Conservation (phyloP, 257 asterid genomes). For the Solanum appendiculatum region DNA sequence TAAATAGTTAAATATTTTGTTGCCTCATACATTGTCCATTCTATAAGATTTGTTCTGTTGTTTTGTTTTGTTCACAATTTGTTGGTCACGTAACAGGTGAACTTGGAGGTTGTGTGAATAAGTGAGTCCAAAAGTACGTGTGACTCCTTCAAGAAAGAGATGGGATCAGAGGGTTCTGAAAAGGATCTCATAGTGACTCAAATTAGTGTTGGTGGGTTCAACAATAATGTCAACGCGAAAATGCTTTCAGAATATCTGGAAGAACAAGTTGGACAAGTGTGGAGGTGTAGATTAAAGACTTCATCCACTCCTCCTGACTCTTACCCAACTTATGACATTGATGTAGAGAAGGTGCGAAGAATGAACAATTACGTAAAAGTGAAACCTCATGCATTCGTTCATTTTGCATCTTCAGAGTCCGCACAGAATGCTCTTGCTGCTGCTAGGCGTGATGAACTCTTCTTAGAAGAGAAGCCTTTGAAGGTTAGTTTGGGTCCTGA, state of each 20-base stretch:
- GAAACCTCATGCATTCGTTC: conserved; percentile 81
- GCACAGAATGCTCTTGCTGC: conserved; percentile 45
- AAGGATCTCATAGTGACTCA: conserved; percentile 51
- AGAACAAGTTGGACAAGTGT: conserved; percentile 51
- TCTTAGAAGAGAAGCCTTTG: conserved; percentile 21
- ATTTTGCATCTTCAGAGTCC: conserved; percentile 52
- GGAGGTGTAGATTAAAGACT: conserved; percentile 90
- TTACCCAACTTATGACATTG: conserved; percentile 46
- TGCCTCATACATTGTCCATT: neutral
- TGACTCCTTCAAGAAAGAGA: neutral
- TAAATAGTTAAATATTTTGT: neutral
- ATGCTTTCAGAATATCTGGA: conserved; percentile 52
- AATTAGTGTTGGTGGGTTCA: conserved; percentile 74
- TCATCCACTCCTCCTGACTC: conserved; percentile 82
- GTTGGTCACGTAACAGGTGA: neutral
- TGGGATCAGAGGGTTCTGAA: conserved; percentile 43
- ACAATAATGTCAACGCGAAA: conserved; percentile 44
- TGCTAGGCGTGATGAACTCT: conserved; percentile 48
- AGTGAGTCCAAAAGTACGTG: neutral
- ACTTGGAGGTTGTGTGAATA: neutral
- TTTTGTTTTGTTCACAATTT: neutral
- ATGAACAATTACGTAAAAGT: conserved; percentile 45
- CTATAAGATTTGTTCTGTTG: neutral
- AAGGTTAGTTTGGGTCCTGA: conserved; percentile 75
- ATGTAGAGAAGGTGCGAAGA: conserved; percentile 20